phyloP scores from a whole-genome alignment of 2,329 filamentous ascomycete species.

The Alternaria sp. region DNA sequence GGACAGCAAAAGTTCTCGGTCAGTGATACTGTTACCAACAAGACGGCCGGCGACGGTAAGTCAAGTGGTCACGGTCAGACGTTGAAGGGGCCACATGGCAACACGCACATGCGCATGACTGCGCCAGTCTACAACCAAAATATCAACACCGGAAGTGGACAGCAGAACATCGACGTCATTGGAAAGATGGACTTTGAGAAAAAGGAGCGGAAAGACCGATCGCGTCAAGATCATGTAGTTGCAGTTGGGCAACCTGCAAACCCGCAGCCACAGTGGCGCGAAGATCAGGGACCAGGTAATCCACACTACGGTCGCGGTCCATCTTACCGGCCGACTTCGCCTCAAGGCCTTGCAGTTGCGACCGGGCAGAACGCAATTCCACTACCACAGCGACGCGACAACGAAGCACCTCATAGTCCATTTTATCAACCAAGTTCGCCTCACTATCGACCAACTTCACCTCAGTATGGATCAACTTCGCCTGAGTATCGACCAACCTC shows the following conservation, averaged over 20 bases:
- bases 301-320: neutral
- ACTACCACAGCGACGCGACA: neutral
- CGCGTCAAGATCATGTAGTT: neutral
- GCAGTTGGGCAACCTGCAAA: neutral
- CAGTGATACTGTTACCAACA: neutral
- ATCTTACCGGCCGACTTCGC: neutral
- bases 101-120: neutral
- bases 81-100: neutral
- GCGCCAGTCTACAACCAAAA: neutral
- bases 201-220: neutral
- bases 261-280: neutral
- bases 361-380: neutral
- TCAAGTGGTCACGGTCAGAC: neutral
- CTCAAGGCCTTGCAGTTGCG: neutral
- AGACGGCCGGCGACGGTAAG: neutral
- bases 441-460: neutral
- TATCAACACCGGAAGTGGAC: neutral
- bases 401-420: neutral
- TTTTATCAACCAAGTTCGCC: neutral
- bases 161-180: neutral
- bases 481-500: neutral
- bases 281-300: neutral
- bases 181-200: neutral
- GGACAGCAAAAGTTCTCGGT: neutral
- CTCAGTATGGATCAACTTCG: neutral